Base-by-base conservation (phyloP, 1,284 basidiomycete species). In the Malassezia brasiliensis region DNA sequence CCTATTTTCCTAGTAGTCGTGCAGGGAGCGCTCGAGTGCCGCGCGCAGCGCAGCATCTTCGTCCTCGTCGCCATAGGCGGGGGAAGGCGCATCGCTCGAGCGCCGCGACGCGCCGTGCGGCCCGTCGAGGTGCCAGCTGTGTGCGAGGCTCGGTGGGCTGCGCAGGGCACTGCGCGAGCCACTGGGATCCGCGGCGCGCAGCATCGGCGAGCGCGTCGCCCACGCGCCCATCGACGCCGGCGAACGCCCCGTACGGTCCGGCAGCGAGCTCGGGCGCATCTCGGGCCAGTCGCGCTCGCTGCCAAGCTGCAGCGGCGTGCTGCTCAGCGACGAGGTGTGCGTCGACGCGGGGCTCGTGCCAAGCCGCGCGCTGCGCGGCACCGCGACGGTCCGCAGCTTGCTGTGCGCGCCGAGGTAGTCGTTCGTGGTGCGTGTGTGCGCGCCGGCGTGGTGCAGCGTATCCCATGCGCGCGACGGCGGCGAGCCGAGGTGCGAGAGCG, bases 1-100 rank as follows among this genome's bases (percentile, higher is more conserved):
- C 8, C 37, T 28, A 46, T 32, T 2, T 2, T 37, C 31, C 22
- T 60, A 38, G 40, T 70, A 58, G 40, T 72, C 70, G 11, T 66
- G 64, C 17, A 73, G 44, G 34, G 68, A 70, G 8, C 69, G 52
- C 50, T 67, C 67, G 28, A 73, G 59, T 1, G 67, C 70, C 15
- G 64, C 61, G 1, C 52, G 42, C n/a, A 69, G 42, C 22, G 69
- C 69, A 10, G 66, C 64, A 20, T 72, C 67, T 47, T 59, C 38
- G 11, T 62, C 56, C 1, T 50, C 56, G 7, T 49, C 51, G 20
- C 37, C 37, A 38, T 38, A 15, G 20, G 37, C 37, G 20, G 4
- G 37, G n/a, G n/a, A 20, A 15, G 38, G 10, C 17, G 17, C 14
- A 15, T 17, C 17, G 38, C 38, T 40, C 22, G 14, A 40, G 9